These are phyloP conservation scores for Glycine latifolia DNA, from an alignment of 306 rosid species.

Conservation along the genomic window DNA sequence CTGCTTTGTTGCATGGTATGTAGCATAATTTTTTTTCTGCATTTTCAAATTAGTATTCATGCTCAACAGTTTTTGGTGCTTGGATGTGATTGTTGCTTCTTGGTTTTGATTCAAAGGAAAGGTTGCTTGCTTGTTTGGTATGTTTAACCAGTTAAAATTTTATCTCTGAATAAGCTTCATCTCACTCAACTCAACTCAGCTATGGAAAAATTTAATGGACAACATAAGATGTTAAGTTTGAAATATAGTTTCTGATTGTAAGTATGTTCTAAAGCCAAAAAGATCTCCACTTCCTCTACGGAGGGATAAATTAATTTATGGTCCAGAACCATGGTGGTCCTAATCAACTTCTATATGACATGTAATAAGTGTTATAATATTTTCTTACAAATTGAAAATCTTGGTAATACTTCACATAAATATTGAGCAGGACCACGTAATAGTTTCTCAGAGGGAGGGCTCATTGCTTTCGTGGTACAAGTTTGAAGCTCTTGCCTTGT, in stretches of 20 bases:
- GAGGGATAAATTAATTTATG: not conserved
- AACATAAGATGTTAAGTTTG: slow-evolving; percentile 18
- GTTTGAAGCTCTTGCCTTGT: not conserved
- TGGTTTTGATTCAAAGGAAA: not conserved
- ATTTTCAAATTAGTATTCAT: not conserved
- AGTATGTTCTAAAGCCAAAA: too few species aligned
- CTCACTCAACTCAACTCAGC: slow-evolving; percentile 1
- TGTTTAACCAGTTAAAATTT: not conserved
- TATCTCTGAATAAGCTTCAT: slow-evolving; percentile 12
- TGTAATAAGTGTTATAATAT: too few species aligned
- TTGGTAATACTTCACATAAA: not conserved
- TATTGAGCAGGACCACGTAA: too few species aligned
- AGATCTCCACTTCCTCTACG: not conserved
- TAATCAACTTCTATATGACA: too few species aligned
- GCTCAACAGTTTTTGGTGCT: not conserved
- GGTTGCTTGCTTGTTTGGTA: not conserved
- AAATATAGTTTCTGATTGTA: slow-evolving; percentile 9
- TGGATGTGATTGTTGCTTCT: slow-evolving; percentile 18
- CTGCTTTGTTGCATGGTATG: slow-evolving; percentile 82
- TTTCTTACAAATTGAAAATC: not conserved
- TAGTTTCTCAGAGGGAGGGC: not conserved
- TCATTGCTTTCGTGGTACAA: not conserved
- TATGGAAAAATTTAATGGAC: slow-evolving; percentile 1
- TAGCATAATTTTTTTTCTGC: slow-evolving; percentile 19
- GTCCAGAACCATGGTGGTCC: not conserved